phyloP scores from a whole-genome alignment of 1,284 basidiomycete species.

The Rhodotorula sp. region DNA sequence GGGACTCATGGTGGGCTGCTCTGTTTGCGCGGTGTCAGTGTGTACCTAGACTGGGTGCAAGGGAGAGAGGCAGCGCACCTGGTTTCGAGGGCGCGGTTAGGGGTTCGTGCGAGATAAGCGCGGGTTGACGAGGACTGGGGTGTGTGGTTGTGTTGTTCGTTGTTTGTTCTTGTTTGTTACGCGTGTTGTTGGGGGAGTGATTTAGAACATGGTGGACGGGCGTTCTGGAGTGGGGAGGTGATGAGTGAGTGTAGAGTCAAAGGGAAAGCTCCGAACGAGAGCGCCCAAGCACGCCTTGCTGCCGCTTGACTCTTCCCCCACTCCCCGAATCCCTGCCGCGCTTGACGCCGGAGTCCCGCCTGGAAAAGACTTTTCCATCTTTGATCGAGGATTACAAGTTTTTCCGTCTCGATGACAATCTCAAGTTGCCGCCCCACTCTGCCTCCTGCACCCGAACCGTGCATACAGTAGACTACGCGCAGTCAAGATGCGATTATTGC shows the following conservation, averaged over 20 bases:
- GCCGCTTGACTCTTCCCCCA: background rate
- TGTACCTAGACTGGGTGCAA: background rate
- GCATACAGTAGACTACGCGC: too few species aligned
- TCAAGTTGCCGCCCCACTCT: too few species aligned
- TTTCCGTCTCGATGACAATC: background rate
- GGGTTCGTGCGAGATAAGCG: background rate
- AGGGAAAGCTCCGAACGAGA: background rate
- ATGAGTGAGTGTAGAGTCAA: constrained; percentile 2
- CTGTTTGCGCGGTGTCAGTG: constrained; percentile 2
- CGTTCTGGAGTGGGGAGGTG: background rate
- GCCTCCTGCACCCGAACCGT: background rate
- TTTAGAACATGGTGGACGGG: constrained; percentile 24
- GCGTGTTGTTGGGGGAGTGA: background rate
- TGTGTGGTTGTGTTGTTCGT: background rate
- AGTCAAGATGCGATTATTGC: too few species aligned
- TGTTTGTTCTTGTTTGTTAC: background rate
- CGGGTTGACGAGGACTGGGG: too few species aligned
- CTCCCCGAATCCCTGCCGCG: background rate
- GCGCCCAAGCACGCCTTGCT: background rate
- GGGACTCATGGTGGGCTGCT: background rate
- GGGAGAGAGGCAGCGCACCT: background rate
- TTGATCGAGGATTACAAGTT: background rate
- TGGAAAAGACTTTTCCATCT: background rate
- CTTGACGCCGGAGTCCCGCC: background rate
- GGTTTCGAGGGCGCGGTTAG: background rate